Conservation (phyloP, 2,329 filamentous ascomycete species). For the Ceratocystis diversiconidia region DNA sequence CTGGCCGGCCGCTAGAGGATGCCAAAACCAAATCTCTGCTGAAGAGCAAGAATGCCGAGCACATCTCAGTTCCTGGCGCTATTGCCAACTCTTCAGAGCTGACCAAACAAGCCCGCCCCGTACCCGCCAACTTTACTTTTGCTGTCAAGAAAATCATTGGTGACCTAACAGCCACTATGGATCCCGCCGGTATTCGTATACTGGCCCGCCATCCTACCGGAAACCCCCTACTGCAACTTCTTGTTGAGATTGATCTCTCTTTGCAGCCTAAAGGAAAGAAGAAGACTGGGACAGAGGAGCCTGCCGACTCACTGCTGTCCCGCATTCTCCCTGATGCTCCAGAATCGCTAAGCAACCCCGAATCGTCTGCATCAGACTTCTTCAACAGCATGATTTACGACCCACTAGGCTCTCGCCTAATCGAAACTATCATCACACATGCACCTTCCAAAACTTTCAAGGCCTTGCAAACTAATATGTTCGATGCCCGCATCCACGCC, state of each 20-base stretch:
- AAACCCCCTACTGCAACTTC: constrained; percentile 81
- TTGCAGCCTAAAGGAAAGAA: constrained; percentile 53
- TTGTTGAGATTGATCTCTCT: constrained; percentile 73
- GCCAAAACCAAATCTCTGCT: constrained; percentile 56
- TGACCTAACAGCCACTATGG: constrained; percentile 60
- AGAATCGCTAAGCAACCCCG: constrained; percentile 54
- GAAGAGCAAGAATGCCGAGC: constrained; percentile 87
- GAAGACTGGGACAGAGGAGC: constrained; percentile 32
- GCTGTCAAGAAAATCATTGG: constrained; percentile 71
- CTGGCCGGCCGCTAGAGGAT: constrained; percentile 65
- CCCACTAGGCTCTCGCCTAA: constrained; percentile 71
- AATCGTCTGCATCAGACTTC: constrained; percentile 60
- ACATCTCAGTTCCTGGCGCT: constrained; percentile 47
- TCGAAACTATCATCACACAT: constrained; percentile 72
- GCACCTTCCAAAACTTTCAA: constrained; percentile 86
- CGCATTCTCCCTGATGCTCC: constrained; percentile 65
- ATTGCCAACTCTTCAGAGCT: constrained; percentile 36
- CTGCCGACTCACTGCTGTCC: constrained; percentile 47
- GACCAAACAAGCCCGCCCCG: constrained; percentile 33
- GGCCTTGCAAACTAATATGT: constrained; percentile 62
- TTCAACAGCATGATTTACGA: constrained; percentile 82
- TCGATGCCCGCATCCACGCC: constrained; percentile 65
- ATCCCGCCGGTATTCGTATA: constrained; percentile 65
- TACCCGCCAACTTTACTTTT: constrained; percentile 64
- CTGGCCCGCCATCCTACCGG: constrained; percentile 80